phyloP scores from a whole-genome alignment of 1,284 basidiomycete genomes.

The Ceratobasidium theobromae region DNA sequence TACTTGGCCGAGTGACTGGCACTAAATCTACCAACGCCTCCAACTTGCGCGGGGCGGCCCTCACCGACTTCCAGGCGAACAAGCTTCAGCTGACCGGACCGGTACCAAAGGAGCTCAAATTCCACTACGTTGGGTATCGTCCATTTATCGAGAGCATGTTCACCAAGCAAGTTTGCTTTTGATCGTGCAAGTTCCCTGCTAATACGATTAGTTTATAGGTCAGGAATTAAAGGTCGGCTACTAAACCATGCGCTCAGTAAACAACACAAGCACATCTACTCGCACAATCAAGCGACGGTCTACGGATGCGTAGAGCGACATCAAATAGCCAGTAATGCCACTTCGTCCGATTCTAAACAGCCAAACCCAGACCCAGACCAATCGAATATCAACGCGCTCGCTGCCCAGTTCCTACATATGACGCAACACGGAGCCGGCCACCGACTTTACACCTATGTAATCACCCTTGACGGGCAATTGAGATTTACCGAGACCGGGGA shows the following conservation, averaged over 20 bases:
- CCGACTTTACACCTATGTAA: constrained; percentile 51
- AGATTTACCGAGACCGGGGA: constrained; percentile 55
- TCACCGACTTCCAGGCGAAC: constrained; percentile 50
- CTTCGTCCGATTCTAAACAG: not conserved
- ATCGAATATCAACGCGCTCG: constrained; percentile 40
- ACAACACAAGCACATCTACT: constrained; percentile 51
- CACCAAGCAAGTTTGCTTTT: too few species aligned
- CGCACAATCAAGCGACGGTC: constrained; percentile 47
- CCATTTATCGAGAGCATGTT: constrained; percentile 51
- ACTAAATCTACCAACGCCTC: constrained; percentile 32
- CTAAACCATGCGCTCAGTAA: constrained; percentile 49
- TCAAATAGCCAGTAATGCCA: constrained; percentile 17
- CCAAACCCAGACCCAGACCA: not conserved
- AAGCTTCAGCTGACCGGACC: constrained; percentile 52
- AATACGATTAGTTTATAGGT: not conserved
- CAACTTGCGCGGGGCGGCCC: constrained; percentile 20
- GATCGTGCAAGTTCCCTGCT: not conserved
- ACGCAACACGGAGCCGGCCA: constrained; percentile 48
- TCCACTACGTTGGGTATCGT: constrained; percentile 52
- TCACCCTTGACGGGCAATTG: constrained; percentile 51
- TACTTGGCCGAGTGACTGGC: constrained; percentile 41
- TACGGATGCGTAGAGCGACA: constrained; percentile 43
- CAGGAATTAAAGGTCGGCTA: constrained; percentile 46
- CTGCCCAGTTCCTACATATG: constrained; percentile 50
- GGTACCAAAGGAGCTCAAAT: constrained; percentile 49